Percentiles rank a stretch among this genome's conserved stretches.
These are phyloP conservation scores for Macrophomina pseudophaseolina DNA, from an alignment of 2,329 filamentous ascomycete genomes.

Conservation along the genomic window DNA sequence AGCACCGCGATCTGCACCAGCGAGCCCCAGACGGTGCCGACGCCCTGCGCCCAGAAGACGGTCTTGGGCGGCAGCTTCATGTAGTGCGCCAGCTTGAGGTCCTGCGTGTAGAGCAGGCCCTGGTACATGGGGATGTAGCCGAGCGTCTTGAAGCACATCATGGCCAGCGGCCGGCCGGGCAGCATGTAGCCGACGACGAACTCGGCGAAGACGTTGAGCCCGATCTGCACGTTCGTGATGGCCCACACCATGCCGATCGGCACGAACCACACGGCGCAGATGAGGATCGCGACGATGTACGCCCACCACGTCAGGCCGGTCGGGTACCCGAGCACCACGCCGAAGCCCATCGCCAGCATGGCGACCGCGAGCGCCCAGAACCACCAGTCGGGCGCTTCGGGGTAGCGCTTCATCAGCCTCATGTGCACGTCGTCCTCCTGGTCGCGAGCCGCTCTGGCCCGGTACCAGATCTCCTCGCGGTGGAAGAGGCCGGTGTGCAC, in stretches of 20 bases:
- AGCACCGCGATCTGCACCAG: constrained; percentile 46
- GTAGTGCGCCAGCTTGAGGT: constrained; percentile 42
- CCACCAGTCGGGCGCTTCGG: constrained; percentile 63
- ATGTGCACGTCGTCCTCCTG: constrained; percentile 59
- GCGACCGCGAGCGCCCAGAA: constrained; percentile 54
- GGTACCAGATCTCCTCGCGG: constrained; percentile 38
- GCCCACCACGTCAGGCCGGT: constrained; percentile 76
- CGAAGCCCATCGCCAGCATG: constrained; percentile 58
- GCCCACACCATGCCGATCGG: constrained; percentile 32
- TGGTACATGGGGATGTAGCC: constrained; percentile 35
- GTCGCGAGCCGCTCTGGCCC: constrained; percentile 59
- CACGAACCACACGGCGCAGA: constrained; percentile 57
- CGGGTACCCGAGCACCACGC: constrained; percentile 58
- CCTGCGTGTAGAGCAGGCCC: constrained; percentile 25
- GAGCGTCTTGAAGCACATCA: constrained; percentile 58
- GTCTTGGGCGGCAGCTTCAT: constrained; percentile 56
- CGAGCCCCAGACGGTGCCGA: constrained; percentile 49
- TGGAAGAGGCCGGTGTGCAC: constrained; percentile 57
- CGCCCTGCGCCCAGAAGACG: constrained; percentile 57
- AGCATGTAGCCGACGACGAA: constrained; percentile 71
- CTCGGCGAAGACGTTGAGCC: constrained; percentile 58
- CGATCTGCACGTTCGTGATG: constrained; percentile 25
- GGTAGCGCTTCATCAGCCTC: constrained; percentile 63
- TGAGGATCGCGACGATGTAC: constrained; percentile 68
- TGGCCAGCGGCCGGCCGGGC: constrained; percentile 67